These are phyloP conservation scores for Aspergillus sp. DNA, from an alignment of 2,329 filamentous ascomycete genomes.

Conservation along the genomic window DNA sequence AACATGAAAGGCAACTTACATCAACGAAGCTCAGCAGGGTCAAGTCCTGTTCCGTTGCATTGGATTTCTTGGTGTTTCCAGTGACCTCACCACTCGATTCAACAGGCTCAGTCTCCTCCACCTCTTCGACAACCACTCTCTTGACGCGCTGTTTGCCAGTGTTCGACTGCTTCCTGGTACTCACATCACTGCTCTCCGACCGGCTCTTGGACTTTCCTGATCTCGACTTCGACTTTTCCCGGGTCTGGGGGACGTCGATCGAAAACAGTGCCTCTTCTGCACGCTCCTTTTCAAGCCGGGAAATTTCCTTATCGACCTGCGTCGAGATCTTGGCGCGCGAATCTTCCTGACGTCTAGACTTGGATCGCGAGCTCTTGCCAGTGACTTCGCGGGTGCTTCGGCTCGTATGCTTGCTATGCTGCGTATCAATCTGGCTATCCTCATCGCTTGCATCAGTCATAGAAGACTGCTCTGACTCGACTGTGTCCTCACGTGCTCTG, in stretches of 20 bases:
- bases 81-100: slow-evolving; percentile 30
- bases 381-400: slow-evolving; percentile 34
- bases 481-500: slow-evolving; percentile 32
- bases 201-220: slow-evolving; percentile 22
- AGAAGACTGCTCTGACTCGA: slow-evolving; percentile 29
- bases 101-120: slow-evolving; percentile 33
- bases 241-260: slow-evolving; percentile 32
- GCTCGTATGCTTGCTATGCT: slow-evolving; percentile 30
- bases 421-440: slow-evolving; percentile 36
- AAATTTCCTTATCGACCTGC: slow-evolving; percentile 41
- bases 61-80: slow-evolving; percentile 31
- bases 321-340: slow-evolving; percentile 34
- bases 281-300: slow-evolving; percentile 39
- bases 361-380: slow-evolving; percentile 31
- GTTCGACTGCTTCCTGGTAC: slow-evolving; percentile 37
- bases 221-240: slow-evolving; percentile 26
- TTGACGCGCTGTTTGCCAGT: slow-evolving; percentile 44
- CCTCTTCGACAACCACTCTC: slow-evolving; percentile 39
- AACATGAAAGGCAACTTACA: slow-evolving; percentile 29
- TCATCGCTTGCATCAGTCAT: slow-evolving; percentile 29
- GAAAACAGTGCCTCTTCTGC: slow-evolving; percentile 44
- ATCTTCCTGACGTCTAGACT: slow-evolving; percentile 29
- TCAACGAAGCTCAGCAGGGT: slow-evolving; percentile 60
- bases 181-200: slow-evolving; percentile 21
- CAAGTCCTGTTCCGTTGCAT: slow-evolving; percentile 40